Conservation (phyloP, 495 filamentous ascomycete species). For the Daldinia vernicosa region DNA sequence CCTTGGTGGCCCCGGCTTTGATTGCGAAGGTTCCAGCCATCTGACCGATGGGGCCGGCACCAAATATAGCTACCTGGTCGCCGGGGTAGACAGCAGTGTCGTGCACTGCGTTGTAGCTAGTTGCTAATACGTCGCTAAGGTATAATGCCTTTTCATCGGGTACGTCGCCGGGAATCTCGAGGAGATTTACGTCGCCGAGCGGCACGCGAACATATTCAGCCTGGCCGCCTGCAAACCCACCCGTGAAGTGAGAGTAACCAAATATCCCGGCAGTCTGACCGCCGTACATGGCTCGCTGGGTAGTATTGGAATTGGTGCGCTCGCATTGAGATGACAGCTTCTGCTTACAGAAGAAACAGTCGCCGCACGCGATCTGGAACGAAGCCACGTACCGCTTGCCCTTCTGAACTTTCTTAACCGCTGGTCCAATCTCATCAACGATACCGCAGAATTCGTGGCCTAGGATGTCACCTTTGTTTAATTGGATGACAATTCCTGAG, state of each 20-base stretch:
- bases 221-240: conserved; percentile 89
- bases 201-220: conserved; percentile 89
- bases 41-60: conserved; percentile 79
- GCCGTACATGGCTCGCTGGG: conserved; percentile 76
- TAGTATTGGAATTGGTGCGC: conserved; percentile 75
- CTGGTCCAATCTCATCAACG: conserved; percentile 74
- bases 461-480: conserved; percentile 85
- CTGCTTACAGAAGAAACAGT: conserved; percentile 80
- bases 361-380: conserved; percentile 85
- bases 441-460: conserved; percentile 91
- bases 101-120: conserved; percentile 82
- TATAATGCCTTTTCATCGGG: conserved; percentile 89
- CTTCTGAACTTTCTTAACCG: conserved; percentile 61
- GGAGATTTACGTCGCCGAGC: conserved; percentile 81
- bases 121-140: conserved; percentile 81
- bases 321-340: conserved; percentile 82
- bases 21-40: conserved; percentile 80
- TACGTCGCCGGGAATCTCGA: conserved; percentile 80
- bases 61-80: conserved; percentile 86
- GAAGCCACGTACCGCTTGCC: conserved; percentile 85
- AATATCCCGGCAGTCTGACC: conserved; percentile 76
- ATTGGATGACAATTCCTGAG: conserved; percentile 67
- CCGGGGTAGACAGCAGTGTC: conserved; percentile 83
- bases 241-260: conserved; percentile 79
- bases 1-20: conserved; percentile 73